Percentiles rank a stretch among this genome's conserved stretches.
These are phyloP conservation scores for Globisporangium perplexum DNA, from an alignment of 352 stramenopile genomes.

Conservation along the genomic window DNA sequence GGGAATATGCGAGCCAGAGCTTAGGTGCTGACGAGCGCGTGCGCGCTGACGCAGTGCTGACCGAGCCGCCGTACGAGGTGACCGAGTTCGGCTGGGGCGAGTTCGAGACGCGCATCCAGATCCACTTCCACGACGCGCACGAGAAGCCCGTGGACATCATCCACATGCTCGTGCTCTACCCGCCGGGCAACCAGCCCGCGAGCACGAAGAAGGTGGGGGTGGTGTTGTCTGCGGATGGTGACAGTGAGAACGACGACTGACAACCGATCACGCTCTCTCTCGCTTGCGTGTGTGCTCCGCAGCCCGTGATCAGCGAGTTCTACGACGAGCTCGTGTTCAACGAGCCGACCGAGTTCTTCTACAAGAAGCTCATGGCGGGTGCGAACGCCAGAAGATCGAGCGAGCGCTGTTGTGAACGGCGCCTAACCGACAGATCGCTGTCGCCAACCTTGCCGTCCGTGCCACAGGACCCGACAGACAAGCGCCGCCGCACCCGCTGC, in stretches of 20 bases:
- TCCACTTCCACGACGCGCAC: slow-evolving; percentile 94
- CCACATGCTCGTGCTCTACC: slow-evolving; percentile 84
- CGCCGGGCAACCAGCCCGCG: slow-evolving; percentile 78
- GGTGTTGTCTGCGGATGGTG: not conserved
- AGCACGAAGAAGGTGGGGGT: slow-evolving; percentile 81
- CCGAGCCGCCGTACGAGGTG: slow-evolving; percentile 94
- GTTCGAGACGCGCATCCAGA: slow-evolving; percentile 95
- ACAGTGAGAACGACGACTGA: not conserved
- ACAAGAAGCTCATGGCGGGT: slow-evolving; percentile 87
- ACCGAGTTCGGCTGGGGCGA: slow-evolving; percentile 97
- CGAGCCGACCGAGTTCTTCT: slow-evolving; percentile 94
- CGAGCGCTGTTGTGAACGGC: not conserved
- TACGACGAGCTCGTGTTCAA: slow-evolving; percentile 99
- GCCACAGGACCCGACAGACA: slow-evolving; percentile 49
- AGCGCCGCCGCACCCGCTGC: slow-evolving; percentile 57
- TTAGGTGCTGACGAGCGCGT: not conserved
- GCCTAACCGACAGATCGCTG: too few species aligned
- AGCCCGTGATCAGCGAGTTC: slow-evolving; percentile 93
- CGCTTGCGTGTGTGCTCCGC: not conserved
- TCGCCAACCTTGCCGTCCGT: too few species aligned
- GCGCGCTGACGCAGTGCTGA: slow-evolving; percentile 73
- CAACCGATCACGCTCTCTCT: not conserved
- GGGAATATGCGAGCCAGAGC: too few species aligned
- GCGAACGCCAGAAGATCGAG: not conserved
- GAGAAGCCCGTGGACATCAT: slow-evolving; percentile 91